These are phyloP conservation scores for Diplotaxis tenuifolia DNA, from an alignment of 345 rosid species.

Conservation along the genomic window DNA sequence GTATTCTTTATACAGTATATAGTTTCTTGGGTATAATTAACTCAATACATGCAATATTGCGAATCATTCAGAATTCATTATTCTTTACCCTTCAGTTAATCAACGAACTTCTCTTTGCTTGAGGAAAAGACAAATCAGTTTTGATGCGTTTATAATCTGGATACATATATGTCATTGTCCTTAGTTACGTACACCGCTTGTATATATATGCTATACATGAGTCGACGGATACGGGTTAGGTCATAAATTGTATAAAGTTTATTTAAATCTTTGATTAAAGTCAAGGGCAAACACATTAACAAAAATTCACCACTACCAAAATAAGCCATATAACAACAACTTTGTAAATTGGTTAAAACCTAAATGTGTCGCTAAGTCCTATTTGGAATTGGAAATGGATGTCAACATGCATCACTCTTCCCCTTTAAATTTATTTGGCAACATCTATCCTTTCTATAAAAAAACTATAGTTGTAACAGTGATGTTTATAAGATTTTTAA, in stretches of 20 bases:
- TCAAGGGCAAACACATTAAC: conserved; percentile 2
- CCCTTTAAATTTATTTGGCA: conserved; percentile 11
- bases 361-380: not conserved
- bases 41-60: not conserved
- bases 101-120: conserved; percentile 35
- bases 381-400: conserved; percentile 18
- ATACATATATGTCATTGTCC: too few species aligned
- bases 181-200: not conserved
- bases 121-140: conserved; percentile 12
- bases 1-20: not conserved
- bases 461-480: not conserved
- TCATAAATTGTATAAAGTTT: conserved; percentile 1
- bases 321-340: conserved; percentile 16
- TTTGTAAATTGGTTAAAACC: not conserved
- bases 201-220: not conserved
- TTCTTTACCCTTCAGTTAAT: conserved; percentile 30
- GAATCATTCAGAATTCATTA: conserved; percentile 11
- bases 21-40: not conserved
- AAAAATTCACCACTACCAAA: conserved; percentile 2
- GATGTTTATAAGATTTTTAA: not conserved
- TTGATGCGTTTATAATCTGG: not conserved
- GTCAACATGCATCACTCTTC: conserved; percentile 6
- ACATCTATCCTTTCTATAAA: conserved; percentile 2
- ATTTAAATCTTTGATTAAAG: conserved; percentile 16
- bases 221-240: conserved; percentile 19